Evolutionary conservation across 352 stramenopile species (phyloP).

Genomic region (Pythium sp.): DNA sequence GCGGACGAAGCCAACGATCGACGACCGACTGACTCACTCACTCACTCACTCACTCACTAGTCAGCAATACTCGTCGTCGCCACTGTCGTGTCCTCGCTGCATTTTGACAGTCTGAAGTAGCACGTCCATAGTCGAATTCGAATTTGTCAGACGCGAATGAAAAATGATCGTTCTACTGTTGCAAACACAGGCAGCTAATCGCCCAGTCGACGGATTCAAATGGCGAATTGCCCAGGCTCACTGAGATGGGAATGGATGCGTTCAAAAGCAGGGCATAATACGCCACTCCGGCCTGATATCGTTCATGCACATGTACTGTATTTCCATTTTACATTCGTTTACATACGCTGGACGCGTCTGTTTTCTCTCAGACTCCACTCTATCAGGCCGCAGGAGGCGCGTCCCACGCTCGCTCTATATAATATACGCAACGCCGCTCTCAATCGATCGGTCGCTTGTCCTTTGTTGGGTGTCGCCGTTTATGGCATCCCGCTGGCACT

Average conservation of each 20-base stretch:
- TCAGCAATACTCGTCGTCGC: neutral
- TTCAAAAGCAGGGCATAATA: neutral
- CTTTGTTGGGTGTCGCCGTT: neutral
- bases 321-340: constrained; percentile 7
- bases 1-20: neutral
- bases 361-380: neutral
- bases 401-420: neutral
- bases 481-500: constrained; percentile 1
- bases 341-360: neutral
- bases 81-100: neutral
- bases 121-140: neutral
- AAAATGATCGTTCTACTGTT: neutral
- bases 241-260: too few relatives aligned
- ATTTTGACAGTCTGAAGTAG: neutral
- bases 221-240: too few relatives aligned
- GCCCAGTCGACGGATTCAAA: neutral
- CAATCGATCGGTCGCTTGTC: neutral
- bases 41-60: neutral
- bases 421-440: neutral
- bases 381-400: neutral
- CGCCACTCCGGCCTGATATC: neutral
- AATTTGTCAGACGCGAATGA: constrained; percentile 1
- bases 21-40: neutral
- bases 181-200: neutral
- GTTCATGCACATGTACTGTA: constrained; percentile 1